Conservation (phyloP, 2,329 filamentous ascomycete genomes). For the Elsinoe fawcettii region DNA sequence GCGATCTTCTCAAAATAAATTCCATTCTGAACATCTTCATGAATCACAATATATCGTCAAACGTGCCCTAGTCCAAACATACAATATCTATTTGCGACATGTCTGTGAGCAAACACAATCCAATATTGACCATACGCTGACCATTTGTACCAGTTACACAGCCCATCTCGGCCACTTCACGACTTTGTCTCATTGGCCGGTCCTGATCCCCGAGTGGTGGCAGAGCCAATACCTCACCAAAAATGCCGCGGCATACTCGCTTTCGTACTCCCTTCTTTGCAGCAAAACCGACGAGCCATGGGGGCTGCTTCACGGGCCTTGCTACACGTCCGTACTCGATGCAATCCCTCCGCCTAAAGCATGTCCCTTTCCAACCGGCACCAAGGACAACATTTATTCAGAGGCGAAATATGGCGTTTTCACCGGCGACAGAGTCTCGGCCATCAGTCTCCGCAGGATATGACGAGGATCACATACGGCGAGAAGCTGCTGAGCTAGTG, state of each 20-base stretch:
- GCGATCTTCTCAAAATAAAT: constrained; percentile 5
- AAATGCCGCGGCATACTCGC: neutral
- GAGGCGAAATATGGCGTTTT: neutral
- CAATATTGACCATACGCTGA: neutral
- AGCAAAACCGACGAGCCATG: neutral
- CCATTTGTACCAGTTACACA: neutral
- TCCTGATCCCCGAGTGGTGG: neutral
- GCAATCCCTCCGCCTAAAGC: neutral
- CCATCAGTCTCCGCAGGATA: neutral
- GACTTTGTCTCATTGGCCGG: neutral
- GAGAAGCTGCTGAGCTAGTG: neutral
- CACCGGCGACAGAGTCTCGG: neutral
- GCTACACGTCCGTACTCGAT: neutral
- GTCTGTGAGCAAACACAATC: neutral
- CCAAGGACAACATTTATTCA: neutral
- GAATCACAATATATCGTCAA: no score
- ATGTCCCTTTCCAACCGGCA: neutral
- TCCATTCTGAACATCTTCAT: neutral
- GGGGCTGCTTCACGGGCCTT: neutral
- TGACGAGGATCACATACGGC: neutral
- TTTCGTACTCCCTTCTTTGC: neutral
- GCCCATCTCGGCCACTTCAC: neutral
- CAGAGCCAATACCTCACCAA: neutral
- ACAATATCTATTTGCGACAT: no score
- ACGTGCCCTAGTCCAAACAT: no score